Conservation (phyloP, 306 rosid genomes). For the Mucuna pruriens region DNA sequence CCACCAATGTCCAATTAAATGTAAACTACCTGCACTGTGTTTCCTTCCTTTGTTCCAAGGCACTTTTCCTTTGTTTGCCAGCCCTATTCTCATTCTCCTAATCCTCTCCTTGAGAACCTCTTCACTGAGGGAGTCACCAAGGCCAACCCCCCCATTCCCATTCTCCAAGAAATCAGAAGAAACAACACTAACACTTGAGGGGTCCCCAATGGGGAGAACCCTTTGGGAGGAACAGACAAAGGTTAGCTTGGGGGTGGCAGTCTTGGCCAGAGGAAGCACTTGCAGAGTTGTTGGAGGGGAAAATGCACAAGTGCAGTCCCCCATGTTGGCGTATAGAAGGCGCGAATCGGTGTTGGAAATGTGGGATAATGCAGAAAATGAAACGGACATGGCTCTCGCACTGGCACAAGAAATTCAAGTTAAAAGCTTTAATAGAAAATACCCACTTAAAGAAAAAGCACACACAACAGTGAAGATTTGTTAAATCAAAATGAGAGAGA, state of each 20-base stretch:
- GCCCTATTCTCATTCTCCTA: slow-evolving; percentile 76
- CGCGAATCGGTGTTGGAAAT: slow-evolving; percentile 42
- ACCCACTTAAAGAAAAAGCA: too few relatives aligned
- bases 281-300: slow-evolving; percentile 29
- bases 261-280: slow-evolving; percentile 45
- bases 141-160: slow-evolving; percentile 27
- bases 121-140: slow-evolving; percentile 28
- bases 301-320: slow-evolving; percentile 36
- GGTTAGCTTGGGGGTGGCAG: slow-evolving; percentile 33
- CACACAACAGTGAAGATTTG: too few relatives aligned
- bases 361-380: slow-evolving; percentile 37
- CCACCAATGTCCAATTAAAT: not conserved
- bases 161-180: slow-evolving; percentile 33
- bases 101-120: slow-evolving; percentile 60
- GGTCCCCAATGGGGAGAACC: slow-evolving; percentile 38
- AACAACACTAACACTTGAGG: slow-evolving; percentile 33
- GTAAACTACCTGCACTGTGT: slow-evolving; percentile 66
- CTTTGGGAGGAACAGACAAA: slow-evolving; percentile 44
- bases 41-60: slow-evolving; percentile 97
- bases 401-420: slow-evolving; percentile 46
- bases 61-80: slow-evolving; percentile 85
- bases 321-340: slow-evolving; percentile 44
- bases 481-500: not conserved
- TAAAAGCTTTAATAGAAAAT: slow-evolving; percentile 14
- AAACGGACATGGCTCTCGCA: slow-evolving; percentile 57